Base-by-base conservation (phyloP, 2,329 filamentous ascomycete genomes). In the Nemania diffusa region DNA sequence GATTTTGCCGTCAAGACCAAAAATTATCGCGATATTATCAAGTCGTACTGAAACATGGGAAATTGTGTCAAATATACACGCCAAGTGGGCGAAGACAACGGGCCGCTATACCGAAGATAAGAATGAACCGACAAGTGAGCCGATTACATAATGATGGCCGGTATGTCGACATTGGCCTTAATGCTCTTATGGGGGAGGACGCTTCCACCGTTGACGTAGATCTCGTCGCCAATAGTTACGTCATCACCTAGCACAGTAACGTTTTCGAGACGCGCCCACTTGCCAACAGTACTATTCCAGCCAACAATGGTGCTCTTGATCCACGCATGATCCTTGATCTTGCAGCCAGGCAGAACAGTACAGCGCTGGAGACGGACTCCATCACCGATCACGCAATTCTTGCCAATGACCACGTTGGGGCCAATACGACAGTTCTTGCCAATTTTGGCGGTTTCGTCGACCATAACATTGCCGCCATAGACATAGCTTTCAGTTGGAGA, bases 301-400 rank as follows among this genome's bases (percentile, higher is more conserved):
- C 95, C 95, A 60, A 98, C 94, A 80, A 99, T 98, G 76, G 95
- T 96, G 79, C 92, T 97, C 90, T 98, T 98, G 81, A 99, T 89
- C 95, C 95, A 98, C 55, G 96, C 96, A 80, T 99, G 95, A 79
- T 99, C 96, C 88, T 97, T 97, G 82, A 97, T 91, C 85, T 97
- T 97, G 82, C 91, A 93, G 76, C 93, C 92, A 69, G 91, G 88
- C 72, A 99, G 87, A 64, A 99, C 83, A 26, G 98, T 96, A 77
- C 92, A 97, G 75, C 96, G 91, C 83, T 98, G 95, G 72, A 99
- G 87, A 74, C 95, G 90, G 48, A 97, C 96, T 78, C 95, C 96
- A 73, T 99, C 95, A 62, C 95, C 95, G 65, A 99, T 87, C 53
- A 97, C 90, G 51, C 97, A 95, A 75, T 94, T 91, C 63, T 95